These are phyloP conservation scores for Coffea humblotiana DNA, from an alignment of 305 asterid genomes.

Conservation along the genomic window DNA sequence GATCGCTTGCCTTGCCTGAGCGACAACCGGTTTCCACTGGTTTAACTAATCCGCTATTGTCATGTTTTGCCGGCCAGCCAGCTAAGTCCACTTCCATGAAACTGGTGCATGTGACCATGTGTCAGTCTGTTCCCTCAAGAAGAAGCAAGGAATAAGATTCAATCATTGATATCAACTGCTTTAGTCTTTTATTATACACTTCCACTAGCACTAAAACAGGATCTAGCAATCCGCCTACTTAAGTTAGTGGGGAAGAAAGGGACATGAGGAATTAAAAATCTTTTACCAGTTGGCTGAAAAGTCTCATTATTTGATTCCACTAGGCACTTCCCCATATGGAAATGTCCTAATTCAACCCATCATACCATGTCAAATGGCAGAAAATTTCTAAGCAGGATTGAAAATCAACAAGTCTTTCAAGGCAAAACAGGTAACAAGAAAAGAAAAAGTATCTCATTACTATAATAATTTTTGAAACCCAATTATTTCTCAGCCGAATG, in stretches of 20 bases:
- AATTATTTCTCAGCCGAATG: constrained; percentile 32
- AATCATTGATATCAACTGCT: constrained; percentile 15
- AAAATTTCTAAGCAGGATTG: neutral
- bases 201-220: neutral
- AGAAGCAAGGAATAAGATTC: constrained; percentile 48
- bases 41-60: neutral
- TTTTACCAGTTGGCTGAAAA: neutral
- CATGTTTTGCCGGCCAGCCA: neutral
- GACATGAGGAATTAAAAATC: neutral
- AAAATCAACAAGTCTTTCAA: neutral
- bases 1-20: neutral
- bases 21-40: neutral
- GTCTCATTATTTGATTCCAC: neutral
- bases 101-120: constrained; percentile 17
- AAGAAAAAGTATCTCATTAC: neutral
- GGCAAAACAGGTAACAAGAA: neutral
- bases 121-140: constrained; percentile 33
- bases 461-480: constrained; percentile 14
- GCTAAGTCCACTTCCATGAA: neutral
- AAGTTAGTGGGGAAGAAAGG: neutral
- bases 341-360: neutral
- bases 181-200: neutral
- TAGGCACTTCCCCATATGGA: neutral
- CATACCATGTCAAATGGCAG: neutral
- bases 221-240: neutral